These are phyloP conservation scores for Didymella arachidicola DNA, from an alignment of 2,329 filamentous ascomycete genomes.

Conservation along the genomic window DNA sequence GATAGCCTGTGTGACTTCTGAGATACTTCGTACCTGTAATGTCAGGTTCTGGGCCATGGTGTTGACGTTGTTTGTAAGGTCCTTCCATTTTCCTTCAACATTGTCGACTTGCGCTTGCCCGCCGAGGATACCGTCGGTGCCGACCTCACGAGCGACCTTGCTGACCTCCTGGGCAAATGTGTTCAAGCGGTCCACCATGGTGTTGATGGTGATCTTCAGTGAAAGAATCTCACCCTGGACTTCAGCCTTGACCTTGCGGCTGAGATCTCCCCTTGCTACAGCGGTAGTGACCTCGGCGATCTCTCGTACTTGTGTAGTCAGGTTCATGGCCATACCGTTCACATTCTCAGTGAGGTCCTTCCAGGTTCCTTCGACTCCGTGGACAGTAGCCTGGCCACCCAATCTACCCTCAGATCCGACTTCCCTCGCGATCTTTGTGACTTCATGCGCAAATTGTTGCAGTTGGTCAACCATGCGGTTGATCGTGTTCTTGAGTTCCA, in stretches of 20 bases:
- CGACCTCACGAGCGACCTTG: slow-evolving; percentile 71
- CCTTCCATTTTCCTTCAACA: slow-evolving; percentile 72
- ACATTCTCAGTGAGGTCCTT: slow-evolving; percentile 63
- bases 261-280: slow-evolving; percentile 60
- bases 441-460: slow-evolving; percentile 61
- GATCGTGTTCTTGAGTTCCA: slow-evolving; percentile 61
- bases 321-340: slow-evolving; percentile 62
- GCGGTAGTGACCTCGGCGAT: slow-evolving; percentile 63
- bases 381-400: slow-evolving; percentile 61
- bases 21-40: slow-evolving; percentile 83
- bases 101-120: slow-evolving; percentile 70
- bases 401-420: slow-evolving; percentile 62
- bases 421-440: slow-evolving; percentile 61
- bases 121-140: slow-evolving; percentile 69
- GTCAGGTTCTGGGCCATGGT: slow-evolving; percentile 72
- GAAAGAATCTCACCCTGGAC: slow-evolving; percentile 61
- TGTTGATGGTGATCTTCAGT: slow-evolving; percentile 85
- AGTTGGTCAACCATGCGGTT: slow-evolving; percentile 63
- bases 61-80: slow-evolving; percentile 72
- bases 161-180: slow-evolving; percentile 71
- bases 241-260: slow-evolving; percentile 61
- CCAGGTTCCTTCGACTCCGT: slow-evolving; percentile 62
- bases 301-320: slow-evolving; percentile 61
- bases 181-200: slow-evolving; percentile 71
- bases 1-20: slow-evolving; percentile 92